These are phyloP conservation scores for Tubosaeta brunneosetosa DNA, from an alignment of 768 basidiomycete genomes.

Conservation along the genomic window DNA sequence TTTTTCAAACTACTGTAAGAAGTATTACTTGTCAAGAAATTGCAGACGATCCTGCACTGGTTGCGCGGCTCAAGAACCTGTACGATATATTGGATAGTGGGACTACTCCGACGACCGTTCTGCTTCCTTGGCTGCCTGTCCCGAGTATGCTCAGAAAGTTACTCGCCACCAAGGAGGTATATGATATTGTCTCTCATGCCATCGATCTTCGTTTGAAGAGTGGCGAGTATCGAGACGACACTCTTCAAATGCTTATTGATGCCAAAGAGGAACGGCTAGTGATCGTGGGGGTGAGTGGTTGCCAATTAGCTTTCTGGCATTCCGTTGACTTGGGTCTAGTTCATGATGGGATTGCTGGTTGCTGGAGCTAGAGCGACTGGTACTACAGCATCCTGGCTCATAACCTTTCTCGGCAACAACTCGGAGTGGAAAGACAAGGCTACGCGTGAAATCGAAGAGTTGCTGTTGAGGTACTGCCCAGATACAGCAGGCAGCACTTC, in stretches of 20 bases:
- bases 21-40: conserved; percentile 65
- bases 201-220: conserved; percentile 55
- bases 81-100: conserved; percentile 67
- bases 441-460: conserved; percentile 51
- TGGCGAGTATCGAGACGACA: conserved; percentile 56
- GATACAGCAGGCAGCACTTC: conserved; percentile 22
- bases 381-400: conserved; percentile 74
- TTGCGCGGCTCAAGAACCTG: conserved; percentile 55
- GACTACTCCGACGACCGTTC: conserved; percentile 67
- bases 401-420: conserved; percentile 67
- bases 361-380: conserved; percentile 81
- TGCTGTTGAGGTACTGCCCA: conserved; percentile 43
- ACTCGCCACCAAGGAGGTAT: conserved; percentile 70
- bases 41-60: conserved; percentile 57
- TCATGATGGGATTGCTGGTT: conserved; percentile 77
- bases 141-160: conserved; percentile 68
- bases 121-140: conserved; percentile 73
- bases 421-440: conserved; percentile 61
- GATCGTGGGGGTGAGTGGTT: conserved; percentile 57
- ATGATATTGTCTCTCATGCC: conserved; percentile 58
- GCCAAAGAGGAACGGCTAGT: conserved; percentile 61
- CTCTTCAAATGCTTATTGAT: conserved; percentile 72
- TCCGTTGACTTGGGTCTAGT: conserved; percentile 40
- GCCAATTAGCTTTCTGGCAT: conserved; percentile 13
- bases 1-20: conserved; percentile 72